phyloP scores from a whole-genome alignment of 306 rosid species.

The Hippophae rhamnoides region DNA sequence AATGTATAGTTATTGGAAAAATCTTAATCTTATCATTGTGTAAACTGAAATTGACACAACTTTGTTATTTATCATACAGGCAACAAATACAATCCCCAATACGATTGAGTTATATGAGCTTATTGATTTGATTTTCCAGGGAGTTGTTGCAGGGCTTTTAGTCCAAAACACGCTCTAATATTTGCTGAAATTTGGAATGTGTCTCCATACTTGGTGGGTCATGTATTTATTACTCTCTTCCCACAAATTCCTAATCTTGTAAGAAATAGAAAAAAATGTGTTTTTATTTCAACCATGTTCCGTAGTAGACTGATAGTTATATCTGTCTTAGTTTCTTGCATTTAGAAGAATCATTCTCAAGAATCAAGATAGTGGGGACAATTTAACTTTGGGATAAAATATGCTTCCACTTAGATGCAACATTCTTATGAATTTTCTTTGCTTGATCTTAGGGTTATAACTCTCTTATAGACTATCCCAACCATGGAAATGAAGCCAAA shows the following conservation, averaged over 20 bases:
- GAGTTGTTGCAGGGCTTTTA: conserved; percentile 94
- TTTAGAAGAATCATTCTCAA: too few species aligned
- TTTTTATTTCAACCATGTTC: background rate
- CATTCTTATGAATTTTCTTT: conserved; percentile 9
- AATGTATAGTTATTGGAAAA: background rate
- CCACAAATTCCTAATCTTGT: background rate
- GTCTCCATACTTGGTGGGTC: conserved; percentile 76
- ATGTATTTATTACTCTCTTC: too few species aligned
- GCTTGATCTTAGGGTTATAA: conserved; percentile 71
- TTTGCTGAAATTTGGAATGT: conserved; percentile 79
- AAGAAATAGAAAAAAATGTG: background rate
- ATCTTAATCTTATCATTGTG: background rate
- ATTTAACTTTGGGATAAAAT: background rate
- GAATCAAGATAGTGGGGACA: too few species aligned
- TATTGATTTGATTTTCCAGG: conserved; percentile 37
- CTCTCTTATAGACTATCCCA: conserved; percentile 91
- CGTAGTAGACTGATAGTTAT: background rate
- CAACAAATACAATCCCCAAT: conserved; percentile 6
- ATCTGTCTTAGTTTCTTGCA: background rate
- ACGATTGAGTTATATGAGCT: background rate
- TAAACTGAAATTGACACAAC: background rate
- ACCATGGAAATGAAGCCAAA: conserved; percentile 99
- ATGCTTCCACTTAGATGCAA: background rate
- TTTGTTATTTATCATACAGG: conserved; percentile 8
- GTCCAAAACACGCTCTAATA: conserved; percentile 86